Conservation (phyloP, 257 asterid species). For the Solanum lycopersicoides region DNA sequence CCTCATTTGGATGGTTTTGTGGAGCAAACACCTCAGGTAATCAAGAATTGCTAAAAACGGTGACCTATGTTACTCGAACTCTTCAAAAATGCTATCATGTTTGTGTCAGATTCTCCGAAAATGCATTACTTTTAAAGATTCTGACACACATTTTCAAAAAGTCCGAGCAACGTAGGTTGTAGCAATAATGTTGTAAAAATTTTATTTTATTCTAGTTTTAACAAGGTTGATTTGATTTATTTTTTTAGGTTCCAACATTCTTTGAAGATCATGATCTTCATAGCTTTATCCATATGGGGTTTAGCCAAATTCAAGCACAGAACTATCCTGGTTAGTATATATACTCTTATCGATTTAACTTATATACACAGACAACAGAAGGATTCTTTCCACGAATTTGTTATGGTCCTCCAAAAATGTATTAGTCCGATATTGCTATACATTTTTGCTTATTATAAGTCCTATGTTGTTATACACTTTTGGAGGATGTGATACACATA, state of each 20-base stretch:
- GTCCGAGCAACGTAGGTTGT: not conserved
- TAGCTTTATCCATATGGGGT: slow-evolving; percentile 74
- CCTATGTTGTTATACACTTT: not conserved
- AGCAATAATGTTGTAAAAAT: not conserved
- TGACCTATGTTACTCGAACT: not conserved
- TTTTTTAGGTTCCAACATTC: slow-evolving; percentile 43
- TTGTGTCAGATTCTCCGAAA: not conserved
- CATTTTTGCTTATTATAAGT: not conserved
- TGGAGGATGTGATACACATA: not conserved
- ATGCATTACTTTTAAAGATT: not conserved
- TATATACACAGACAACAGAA: not conserved
- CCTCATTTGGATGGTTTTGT: slow-evolving; percentile 32
- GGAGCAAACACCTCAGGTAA: slow-evolving; percentile 57
- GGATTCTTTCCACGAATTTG: not conserved
- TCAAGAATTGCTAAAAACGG: not conserved
- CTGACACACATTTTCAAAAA: not conserved
- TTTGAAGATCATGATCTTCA: slow-evolving; percentile 78
- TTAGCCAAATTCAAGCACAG: slow-evolving; percentile 49
- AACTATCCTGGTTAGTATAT: slow-evolving; percentile 48
- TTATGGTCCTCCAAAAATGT: not conserved
- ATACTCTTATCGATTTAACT: not conserved
- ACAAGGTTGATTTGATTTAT: not conserved
- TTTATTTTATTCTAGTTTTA: not conserved
- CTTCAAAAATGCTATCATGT: not conserved
- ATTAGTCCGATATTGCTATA: not conserved